A percentile compares a stretch with the other conserved stretches of the same genome.
Conservation (phyloP, 192 early-diverging fungal genomes). For the Chytriomyces confervae region DNA sequence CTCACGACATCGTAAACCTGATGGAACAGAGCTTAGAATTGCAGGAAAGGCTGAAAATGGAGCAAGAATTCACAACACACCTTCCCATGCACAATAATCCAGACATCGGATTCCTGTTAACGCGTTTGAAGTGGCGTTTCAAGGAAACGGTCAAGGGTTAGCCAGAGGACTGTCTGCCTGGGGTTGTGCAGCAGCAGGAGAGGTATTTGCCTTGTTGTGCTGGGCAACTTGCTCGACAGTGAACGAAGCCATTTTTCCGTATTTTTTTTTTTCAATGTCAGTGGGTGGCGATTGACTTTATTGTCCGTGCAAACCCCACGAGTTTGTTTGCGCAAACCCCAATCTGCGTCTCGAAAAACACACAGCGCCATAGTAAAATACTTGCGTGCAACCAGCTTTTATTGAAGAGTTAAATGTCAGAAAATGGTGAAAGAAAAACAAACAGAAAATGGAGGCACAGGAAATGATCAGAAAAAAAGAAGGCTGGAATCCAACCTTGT, state of each 20-base stretch:
- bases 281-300: too few species aligned
- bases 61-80: not conserved
- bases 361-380: too few species aligned
- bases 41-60: not conserved
- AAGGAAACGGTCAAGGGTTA: not conserved
- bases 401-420: not conserved
- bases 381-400: not conserved
- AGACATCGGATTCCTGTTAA: constrained; percentile 30
- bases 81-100: constrained; percentile 41
- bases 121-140: not conserved
- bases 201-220: constrained; percentile 34
- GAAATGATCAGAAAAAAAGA: not conserved
- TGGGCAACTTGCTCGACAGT: constrained; percentile 26
- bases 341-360: too few species aligned
- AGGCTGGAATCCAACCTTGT: not conserved
- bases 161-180: not conserved
- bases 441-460: not conserved
- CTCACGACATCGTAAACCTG: constrained; percentile 38
- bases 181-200: not conserved
- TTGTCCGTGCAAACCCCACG: too few species aligned
- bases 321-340: too few species aligned
- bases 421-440: not conserved
- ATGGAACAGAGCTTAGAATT: not conserved
- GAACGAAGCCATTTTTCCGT: constrained; percentile 15
- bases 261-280: not conserved